Evolutionary conservation across 2,329 filamentous ascomycete genomes (phyloP), one percentile per base, ranked within the genome.

Genomic region (Erysiphe pulchra): DNA sequence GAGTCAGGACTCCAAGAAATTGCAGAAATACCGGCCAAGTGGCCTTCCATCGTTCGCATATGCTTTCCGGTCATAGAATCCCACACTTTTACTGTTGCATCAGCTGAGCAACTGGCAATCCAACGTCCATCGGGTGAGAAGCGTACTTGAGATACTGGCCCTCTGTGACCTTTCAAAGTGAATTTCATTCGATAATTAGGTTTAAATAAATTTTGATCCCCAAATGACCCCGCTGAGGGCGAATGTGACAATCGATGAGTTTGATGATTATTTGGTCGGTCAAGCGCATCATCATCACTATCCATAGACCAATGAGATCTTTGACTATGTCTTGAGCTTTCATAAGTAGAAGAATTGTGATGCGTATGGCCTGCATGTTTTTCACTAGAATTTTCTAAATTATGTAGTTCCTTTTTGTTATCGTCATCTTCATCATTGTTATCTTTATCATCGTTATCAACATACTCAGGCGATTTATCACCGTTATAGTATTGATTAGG

Each of bases 1-100:
- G 80, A 84, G 60, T 95, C 85, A 0, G 87, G 86, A 48, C 79
- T 79, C 90, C 90, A 98, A n/a, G 86, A 78, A 42, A 98, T 70
- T 36, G 85, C 87, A 31, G 82, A 92, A 16, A 98, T 75, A 49
- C 90, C 90, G 0, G 87, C 86, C 58, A 94, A 72, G 63, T 98
- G 90, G 7, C 86, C 90, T 56, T 93, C 81, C 20, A 98, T 73
- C 0, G 84, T 93, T 55, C 93, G 81, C 58, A 87, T 74, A 49
- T 90, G 77, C 47, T 69, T 71, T 42, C 86, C 87, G 0, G 80
- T 86, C 0, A 62, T 60, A 1, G 82, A 76, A 57, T 86, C 75
- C 86, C 90, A 98, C 48, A 95, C 77, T 61, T 90, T 92, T 57
- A 93, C 73, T 8, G 84, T 90, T 46, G 75, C 80, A 62, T 98